Base-by-base conservation (phyloP, 2,329 filamentous ascomycete genomes). In the Colletotrichum sp. region DNA sequence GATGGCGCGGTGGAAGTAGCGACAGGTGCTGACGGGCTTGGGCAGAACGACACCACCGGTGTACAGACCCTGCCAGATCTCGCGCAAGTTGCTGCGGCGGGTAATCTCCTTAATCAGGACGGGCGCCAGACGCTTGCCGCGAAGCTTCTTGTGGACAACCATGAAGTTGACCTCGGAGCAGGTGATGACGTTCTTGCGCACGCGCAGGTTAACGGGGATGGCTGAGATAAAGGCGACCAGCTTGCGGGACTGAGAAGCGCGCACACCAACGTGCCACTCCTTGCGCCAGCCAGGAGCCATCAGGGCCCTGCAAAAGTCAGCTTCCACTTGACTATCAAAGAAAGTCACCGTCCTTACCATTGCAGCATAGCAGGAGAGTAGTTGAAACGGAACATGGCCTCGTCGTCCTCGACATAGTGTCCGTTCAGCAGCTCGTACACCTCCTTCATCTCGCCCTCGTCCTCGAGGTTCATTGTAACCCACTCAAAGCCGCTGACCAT, bases 71-170 rank as follows among this genome's bases (percentile, higher is more conserved):
- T 99, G 97, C 90, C 94, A 99, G 79, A 98, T 94, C 72, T 93
- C 95, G 78, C 94, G 90, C 64, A 96, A 86, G 85, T 99, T 98
- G 88, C 95, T 98, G 78, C 96, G 92, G 64, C 97, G 94, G 7
- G 97, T 99, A 80, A 99, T 95, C 84, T 99, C 97, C 85, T 98
- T 98, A 89, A 99, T 99, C 69, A 99, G 92, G 3, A 99, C 94
- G 0, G 97, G 97, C 0, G 97, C 93, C 59, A 99, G 92, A 70
- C 97, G 93, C 88, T 99, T 98, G 74, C 95, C 93, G 67, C 97
- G 95, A 36, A 99, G 92, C 87, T 99, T 99, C 90, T 99, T 99
- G 90, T 99, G 97, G 71, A 99, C 94, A 82, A 96, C 98, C 79
- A 99, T 93, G 86, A 99, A 99, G 88, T 99, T 99, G 86, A 99